These are phyloP conservation scores for Elsinoe batatas DNA, from an alignment of 2,329 filamentous ascomycete species.

Conservation along the genomic window DNA sequence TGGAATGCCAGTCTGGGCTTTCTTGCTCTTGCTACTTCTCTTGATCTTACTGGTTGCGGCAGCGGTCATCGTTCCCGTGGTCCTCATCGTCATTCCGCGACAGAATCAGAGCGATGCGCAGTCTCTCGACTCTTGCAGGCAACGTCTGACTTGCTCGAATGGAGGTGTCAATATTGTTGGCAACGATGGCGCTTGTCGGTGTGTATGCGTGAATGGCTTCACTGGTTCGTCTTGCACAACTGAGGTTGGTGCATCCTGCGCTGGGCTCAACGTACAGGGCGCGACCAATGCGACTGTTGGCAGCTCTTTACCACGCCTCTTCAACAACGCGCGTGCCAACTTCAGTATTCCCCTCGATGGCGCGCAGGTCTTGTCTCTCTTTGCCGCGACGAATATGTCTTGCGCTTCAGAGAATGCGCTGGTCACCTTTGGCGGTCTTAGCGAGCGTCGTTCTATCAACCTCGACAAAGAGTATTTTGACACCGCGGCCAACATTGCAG, in stretches of 20 bases:
- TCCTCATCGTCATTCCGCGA: slow-evolving; percentile 50
- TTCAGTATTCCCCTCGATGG: slow-evolving; percentile 69
- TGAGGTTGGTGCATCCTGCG: slow-evolving; percentile 45
- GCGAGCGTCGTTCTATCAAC: slow-evolving; percentile 15
- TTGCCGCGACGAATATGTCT: slow-evolving; percentile 65
- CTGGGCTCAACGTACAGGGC: slow-evolving; percentile 38
- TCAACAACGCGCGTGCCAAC: slow-evolving; percentile 53
- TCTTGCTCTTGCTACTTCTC: slow-evolving; percentile 56
- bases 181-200: slow-evolving; percentile 53
- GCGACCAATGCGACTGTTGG: slow-evolving; percentile 68
- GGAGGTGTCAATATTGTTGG: slow-evolving; percentile 64
- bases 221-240: slow-evolving; percentile 53
- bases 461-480: neutral
- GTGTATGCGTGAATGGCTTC: slow-evolving; percentile 82
- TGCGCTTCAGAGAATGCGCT: slow-evolving; percentile 81
- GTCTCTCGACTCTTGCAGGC: slow-evolving; percentile 44
- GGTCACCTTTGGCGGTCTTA: slow-evolving; percentile 63
- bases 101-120: slow-evolving; percentile 27
- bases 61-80: slow-evolving; percentile 69
- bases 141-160: slow-evolving; percentile 60
- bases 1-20: slow-evolving; percentile 71
- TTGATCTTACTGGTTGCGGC: slow-evolving; percentile 65
- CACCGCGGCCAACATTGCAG: neutral
- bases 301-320: slow-evolving; percentile 63
- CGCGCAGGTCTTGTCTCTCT: slow-evolving; percentile 60